phyloP scores from a whole-genome alignment of 2,329 filamentous ascomycete species.

The Scedosporium minutisporum region DNA sequence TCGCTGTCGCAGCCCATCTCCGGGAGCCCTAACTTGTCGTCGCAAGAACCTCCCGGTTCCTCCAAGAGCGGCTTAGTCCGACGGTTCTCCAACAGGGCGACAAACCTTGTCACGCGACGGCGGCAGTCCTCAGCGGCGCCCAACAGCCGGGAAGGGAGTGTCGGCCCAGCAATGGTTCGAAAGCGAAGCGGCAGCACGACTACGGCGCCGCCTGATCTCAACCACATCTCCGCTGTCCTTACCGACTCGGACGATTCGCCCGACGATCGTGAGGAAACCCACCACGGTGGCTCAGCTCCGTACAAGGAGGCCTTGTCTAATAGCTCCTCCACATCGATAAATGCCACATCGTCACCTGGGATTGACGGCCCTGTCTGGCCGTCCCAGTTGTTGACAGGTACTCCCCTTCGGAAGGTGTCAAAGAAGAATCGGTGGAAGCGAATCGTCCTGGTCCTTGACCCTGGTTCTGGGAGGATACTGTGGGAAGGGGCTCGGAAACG shows the following conservation, averaged over 20 bases:
- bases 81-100: constrained; percentile 72
- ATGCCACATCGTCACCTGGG: constrained; percentile 31
- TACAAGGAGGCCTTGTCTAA: constrained; percentile 36
- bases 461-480: constrained; percentile 73
- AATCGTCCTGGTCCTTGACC: constrained; percentile 64
- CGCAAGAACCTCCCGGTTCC: constrained; percentile 26
- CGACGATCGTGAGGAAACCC: constrained; percentile 37
- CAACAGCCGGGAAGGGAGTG: constrained; percentile 74
- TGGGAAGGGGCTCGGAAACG: constrained; percentile 74
- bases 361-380: constrained; percentile 66
- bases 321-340: constrained; percentile 36
- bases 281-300: constrained; percentile 25
- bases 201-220: constrained; percentile 45
- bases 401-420: constrained; percentile 70
- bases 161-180: constrained; percentile 79
- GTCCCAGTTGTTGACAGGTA: constrained; percentile 67
- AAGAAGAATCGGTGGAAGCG: constrained; percentile 65
- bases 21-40: constrained; percentile 12
- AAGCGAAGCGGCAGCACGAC: constrained; percentile 84
- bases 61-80: constrained; percentile 52
- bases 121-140: constrained; percentile 70
- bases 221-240: constrained; percentile 23
- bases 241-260: constrained; percentile 51
- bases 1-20: constrained; percentile 8
- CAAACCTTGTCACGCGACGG: constrained; percentile 57